Percentiles rank a stretch among this genome's conserved stretches.
phyloP scores from a whole-genome alignment of 2,329 filamentous ascomycete species.

The Sclerotinia minor region DNA sequence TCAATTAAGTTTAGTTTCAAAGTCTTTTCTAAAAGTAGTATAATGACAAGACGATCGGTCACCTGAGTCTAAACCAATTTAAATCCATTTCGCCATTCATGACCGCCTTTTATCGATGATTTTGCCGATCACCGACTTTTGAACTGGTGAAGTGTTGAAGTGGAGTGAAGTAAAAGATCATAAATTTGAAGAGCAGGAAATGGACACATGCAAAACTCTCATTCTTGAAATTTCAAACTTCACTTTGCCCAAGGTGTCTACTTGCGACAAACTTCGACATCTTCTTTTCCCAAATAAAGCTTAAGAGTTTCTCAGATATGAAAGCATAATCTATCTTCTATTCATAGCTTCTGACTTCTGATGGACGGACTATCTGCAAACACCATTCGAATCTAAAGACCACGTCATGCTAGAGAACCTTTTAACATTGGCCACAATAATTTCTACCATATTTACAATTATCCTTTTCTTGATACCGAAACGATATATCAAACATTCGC shows the following conservation, averaged over 20 bases:
- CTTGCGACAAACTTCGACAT: not conserved
- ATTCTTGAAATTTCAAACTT: not conserved
- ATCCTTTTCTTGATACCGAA: conserved; percentile 43
- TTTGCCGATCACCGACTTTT: conserved; percentile 8
- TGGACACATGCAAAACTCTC: not conserved
- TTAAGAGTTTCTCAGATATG: not conserved
- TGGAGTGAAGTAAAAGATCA: not conserved
- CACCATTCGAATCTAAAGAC: conserved; percentile 14
- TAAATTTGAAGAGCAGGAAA: conserved; percentile 1
- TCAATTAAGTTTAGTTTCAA: too few relatives aligned
- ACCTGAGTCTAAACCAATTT: too few relatives aligned
- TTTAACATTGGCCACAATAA: conserved; percentile 38
- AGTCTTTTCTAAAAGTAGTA: not conserved
- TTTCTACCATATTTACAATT: conserved; percentile 40
- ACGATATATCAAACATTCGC: conserved; percentile 44
- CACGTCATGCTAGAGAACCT: conserved; percentile 38
- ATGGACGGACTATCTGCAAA: not conserved
- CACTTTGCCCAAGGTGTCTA: not conserved
- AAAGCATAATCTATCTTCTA: conserved; percentile 6
- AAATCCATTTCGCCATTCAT: not conserved
- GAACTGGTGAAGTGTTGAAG: conserved; percentile 1
- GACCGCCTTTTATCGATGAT: not conserved
- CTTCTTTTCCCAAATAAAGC: not conserved
- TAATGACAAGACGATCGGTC: not conserved
- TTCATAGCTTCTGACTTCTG: conserved; percentile 10